These are phyloP conservation scores for Elsinoe australis DNA, from an alignment of 2,329 filamentous ascomycete genomes.

Conservation along the genomic window DNA sequence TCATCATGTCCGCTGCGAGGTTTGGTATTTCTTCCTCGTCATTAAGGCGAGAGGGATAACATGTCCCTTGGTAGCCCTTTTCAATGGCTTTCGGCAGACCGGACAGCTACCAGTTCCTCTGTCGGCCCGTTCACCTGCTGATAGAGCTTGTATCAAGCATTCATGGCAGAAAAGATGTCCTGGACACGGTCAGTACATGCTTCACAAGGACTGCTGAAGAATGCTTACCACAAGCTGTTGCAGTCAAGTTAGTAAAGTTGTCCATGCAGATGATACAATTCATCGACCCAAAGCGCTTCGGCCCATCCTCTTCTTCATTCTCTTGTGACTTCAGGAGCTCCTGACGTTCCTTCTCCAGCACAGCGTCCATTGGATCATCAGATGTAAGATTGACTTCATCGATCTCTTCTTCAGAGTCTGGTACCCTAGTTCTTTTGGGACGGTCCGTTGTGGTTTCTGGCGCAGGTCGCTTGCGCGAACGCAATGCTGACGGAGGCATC, in stretches of 20 bases:
- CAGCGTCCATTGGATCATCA: conserved; percentile 35
- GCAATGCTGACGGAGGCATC: neutral
- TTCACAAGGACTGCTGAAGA: neutral
- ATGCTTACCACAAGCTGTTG: conserved; percentile 51
- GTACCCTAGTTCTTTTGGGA: conserved; percentile 1
- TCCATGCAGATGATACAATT: conserved; percentile 60
- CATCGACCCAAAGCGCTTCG: conserved; percentile 37
- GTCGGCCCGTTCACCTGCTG: conserved; percentile 45
- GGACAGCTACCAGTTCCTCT: conserved; percentile 41
- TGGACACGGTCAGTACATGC: conserved; percentile 26
- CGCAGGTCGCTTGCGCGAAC: conserved; percentile 16
- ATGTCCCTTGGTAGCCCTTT: conserved; percentile 34
- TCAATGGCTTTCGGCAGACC: conserved; percentile 40
- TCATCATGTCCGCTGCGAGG: neutral
- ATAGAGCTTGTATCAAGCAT: conserved; percentile 54
- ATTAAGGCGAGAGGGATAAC: conserved; percentile 36
- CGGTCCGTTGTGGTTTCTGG: conserved; percentile 17
- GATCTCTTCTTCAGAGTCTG: conserved; percentile 27
- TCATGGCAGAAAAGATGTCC: conserved; percentile 59
- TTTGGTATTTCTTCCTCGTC: conserved; percentile 22
- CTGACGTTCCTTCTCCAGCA: conserved; percentile 46
- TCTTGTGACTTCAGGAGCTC: conserved; percentile 43
- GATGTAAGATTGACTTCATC: conserved; percentile 47
- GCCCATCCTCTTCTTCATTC: conserved; percentile 27
- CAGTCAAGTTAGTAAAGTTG: conserved; percentile 51